A percentile compares a stretch with the other conserved stretches of the same genome.
phyloP scores from a whole-genome alignment of 371 early-diverging fungal genomes.

The Syncephalastrum monosporum region DNA sequence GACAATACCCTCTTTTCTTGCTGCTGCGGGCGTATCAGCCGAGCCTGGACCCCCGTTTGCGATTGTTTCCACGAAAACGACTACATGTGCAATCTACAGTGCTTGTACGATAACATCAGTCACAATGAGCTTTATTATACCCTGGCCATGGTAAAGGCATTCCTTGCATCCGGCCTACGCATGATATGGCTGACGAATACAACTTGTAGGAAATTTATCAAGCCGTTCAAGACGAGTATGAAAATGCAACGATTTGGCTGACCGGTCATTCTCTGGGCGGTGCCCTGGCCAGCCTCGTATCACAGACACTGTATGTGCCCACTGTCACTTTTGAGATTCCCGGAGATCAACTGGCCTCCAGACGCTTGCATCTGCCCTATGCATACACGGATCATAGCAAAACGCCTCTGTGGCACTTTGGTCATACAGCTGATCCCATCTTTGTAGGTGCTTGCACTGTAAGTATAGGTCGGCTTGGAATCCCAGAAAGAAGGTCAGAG shows the following conservation, averaged over 20 bases:
- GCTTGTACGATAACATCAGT: slow-evolving; percentile 59
- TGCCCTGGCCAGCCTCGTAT: slow-evolving; percentile 77
- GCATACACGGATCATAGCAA: slow-evolving; percentile 26
- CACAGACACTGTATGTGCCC: slow-evolving; percentile 84
- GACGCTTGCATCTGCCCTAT: slow-evolving; percentile 76
- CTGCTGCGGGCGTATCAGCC: slow-evolving; percentile 93
- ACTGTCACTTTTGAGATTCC: slow-evolving; percentile 88
- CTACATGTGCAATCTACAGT: slow-evolving; percentile 63
- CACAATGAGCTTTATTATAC: slow-evolving; percentile 79
- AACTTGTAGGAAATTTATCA: slow-evolving; percentile 26
- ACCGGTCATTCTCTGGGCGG: slow-evolving; percentile 97
- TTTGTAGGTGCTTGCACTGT: slow-evolving; percentile 86
- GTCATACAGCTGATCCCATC: slow-evolving; percentile 92
- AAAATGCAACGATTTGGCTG: slow-evolving; percentile 75
- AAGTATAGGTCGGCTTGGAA: slow-evolving; percentile 11
- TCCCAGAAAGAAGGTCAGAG: neutral
- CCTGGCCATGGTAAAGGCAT: slow-evolving; percentile 63
- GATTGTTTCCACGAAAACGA: slow-evolving; percentile 65
- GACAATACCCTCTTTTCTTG: slow-evolving; percentile 96
- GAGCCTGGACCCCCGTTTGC: slow-evolving; percentile 84
- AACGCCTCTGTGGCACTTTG: slow-evolving; percentile 86
- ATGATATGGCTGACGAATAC: too few relatives aligned
- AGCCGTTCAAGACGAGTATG: slow-evolving; percentile 64
- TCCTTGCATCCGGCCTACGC: too few relatives aligned
- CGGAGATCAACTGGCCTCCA: slow-evolving; percentile 82